Conservation (phyloP, 495 filamentous ascomycete species). For the Penicillium arizonense region DNA sequence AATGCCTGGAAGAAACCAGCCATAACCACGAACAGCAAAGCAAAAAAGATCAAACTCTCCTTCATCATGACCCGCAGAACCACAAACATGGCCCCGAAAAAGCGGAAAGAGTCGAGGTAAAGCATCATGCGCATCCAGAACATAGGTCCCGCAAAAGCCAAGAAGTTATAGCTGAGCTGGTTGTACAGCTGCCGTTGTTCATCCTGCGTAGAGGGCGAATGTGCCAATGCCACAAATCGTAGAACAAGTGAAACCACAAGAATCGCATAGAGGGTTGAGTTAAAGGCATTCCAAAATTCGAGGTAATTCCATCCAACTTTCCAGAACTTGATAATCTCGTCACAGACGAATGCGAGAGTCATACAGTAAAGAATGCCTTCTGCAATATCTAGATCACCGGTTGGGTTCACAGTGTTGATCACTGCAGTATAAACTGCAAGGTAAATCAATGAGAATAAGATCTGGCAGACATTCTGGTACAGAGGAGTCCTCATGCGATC, state of each 20-base stretch:
- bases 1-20: conserved; percentile 94
- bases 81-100: conserved; percentile 97
- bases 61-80: conserved; percentile 99
- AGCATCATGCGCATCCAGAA: conserved; percentile 94
- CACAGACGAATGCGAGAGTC: conserved; percentile 88
- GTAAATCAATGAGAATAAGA: conserved; percentile 79
- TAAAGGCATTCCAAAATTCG: conserved; percentile 95
- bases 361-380: conserved; percentile 87
- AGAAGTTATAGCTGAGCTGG: conserved; percentile 83
- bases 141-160: conserved; percentile 90
- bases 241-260: conserved; percentile 73
- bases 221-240: conserved; percentile 71
- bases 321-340: conserved; percentile 84
- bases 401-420: conserved; percentile 85
- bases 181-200: conserved; percentile 65
- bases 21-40: conserved; percentile 81
- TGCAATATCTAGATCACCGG: conserved; percentile 77
- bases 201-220: conserved; percentile 50
- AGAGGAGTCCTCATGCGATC: conserved; percentile 88
- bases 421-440: conserved; percentile 82
- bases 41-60: conserved; percentile 96
- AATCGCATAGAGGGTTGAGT: conserved; percentile 73
- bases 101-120: conserved; percentile 89
- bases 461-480: conserved; percentile 89
- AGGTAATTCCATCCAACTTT: conserved; percentile 89